A percentile compares a stretch with the other conserved stretches of the same genome.
phyloP scores from a whole-genome alignment of 805 yeast species.

The Candida yuanshanica region DNA sequence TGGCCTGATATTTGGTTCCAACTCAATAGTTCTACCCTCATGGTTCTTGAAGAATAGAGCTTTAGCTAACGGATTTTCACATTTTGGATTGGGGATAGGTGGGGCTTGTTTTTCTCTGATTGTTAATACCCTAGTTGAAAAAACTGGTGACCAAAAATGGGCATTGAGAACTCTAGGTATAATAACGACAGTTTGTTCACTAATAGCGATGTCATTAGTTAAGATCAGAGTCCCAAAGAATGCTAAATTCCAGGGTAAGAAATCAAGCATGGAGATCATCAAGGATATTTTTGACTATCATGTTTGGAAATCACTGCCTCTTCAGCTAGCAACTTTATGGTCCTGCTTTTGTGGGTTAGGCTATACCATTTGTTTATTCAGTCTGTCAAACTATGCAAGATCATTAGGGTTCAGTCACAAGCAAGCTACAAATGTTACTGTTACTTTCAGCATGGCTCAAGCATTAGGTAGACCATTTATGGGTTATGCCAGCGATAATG shows the following conservation, averaged over 20 bases:
- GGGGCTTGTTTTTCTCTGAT: conserved; percentile 41
- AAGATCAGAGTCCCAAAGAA: conserved; percentile 36
- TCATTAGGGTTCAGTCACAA: conserved; percentile 39
- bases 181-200: conserved; percentile 31
- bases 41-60: conserved; percentile 50
- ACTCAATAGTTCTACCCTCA: conserved; percentile 42
- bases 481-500: conserved; percentile 39
- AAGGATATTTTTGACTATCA: conserved; percentile 30
- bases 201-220: conserved; percentile 36
- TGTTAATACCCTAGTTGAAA: conserved; percentile 34
- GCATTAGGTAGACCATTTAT: conserved; percentile 43
- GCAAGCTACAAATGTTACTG: conserved; percentile 41
- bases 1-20: conserved; percentile 46
- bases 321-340: conserved; percentile 33
- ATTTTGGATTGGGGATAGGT: conserved; percentile 49
- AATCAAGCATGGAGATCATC: conserved; percentile 16
- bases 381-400: conserved; percentile 41
- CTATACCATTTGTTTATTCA: conserved; percentile 39
- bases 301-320: conserved; percentile 27
- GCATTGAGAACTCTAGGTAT: conserved; percentile 42
- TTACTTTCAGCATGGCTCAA: conserved; percentile 41
- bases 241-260: conserved; percentile 9
- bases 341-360: conserved; percentile 31
- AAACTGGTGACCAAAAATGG: conserved; percentile 39
- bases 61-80: conserved; percentile 43